Percentiles rank a stretch among this genome's conserved stretches.
Conservation (phyloP, 148 eudicot genomes). For the Camellia lanceoleosa region DNA sequence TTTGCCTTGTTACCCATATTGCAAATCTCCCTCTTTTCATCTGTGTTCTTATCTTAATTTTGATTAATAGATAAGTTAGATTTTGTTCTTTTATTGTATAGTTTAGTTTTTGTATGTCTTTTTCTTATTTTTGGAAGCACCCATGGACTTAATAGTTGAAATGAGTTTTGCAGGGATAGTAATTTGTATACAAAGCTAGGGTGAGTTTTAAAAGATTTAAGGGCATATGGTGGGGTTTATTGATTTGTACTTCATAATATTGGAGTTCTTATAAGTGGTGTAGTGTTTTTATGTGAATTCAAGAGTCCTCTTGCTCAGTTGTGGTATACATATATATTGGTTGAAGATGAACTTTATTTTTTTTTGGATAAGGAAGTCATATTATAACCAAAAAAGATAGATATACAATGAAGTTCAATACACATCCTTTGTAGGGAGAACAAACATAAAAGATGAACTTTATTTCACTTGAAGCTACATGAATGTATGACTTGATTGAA, state of each 20-base stretch:
- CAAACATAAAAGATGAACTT: too few relatives aligned
- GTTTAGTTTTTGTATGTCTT: not conserved
- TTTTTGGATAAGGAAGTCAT: too few relatives aligned
- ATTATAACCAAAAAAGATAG: too few relatives aligned
- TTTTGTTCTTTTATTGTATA: not conserved
- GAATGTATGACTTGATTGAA: not conserved
- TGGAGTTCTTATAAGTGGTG: not conserved
- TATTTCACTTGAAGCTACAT: not conserved
- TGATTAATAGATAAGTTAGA: not conserved
- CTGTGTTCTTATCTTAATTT: too few relatives aligned
- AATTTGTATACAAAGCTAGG: not conserved
- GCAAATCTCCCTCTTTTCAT: not conserved
- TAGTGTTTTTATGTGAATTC: not conserved
- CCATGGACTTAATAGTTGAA: not conserved
- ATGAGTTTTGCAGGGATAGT: not conserved
- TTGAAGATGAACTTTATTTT: constrained; percentile 6
- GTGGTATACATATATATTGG: not conserved
- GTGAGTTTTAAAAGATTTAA: not conserved
- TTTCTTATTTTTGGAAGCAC: not conserved
- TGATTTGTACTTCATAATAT: not conserved
- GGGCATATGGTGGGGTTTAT: not conserved
- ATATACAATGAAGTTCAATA: too few relatives aligned
- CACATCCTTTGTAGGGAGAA: too few relatives aligned
- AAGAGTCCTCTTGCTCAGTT: not conserved
- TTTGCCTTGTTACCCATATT: not conserved